phyloP scores from a whole-genome alignment of 2,329 filamentous ascomycete genomes.

The Fusarium tjaetaba region DNA sequence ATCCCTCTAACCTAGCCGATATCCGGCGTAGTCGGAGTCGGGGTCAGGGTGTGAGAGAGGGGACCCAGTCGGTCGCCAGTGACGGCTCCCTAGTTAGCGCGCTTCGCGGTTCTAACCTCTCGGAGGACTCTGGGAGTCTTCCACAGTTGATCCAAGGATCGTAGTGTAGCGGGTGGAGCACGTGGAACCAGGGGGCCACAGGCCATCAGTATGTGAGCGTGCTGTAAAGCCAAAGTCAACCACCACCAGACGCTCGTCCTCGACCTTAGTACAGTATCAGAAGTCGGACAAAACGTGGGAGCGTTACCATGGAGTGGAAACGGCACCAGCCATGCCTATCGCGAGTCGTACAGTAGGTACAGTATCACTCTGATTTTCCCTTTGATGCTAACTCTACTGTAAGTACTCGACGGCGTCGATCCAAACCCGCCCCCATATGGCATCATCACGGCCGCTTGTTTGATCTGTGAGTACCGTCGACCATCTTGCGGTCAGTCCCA shows the following conservation, averaged over 20 bases:
- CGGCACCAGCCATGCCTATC: constrained; percentile 13
- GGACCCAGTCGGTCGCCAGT: neutral
- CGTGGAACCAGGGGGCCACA: constrained; percentile 26
- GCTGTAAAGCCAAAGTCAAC: constrained; percentile 11
- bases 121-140: neutral
- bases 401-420: constrained; percentile 18
- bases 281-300: constrained; percentile 28
- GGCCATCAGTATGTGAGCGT: constrained; percentile 1
- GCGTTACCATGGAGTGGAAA: constrained; percentile 26
- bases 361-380: neutral
- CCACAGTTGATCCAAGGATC: constrained; percentile 6
- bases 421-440: constrained; percentile 17
- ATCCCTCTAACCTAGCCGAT: constrained; percentile 36
- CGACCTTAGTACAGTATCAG: constrained; percentile 17
- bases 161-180: constrained; percentile 28
- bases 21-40: constrained; percentile 34
- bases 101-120: constrained; percentile 1
- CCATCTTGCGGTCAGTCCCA: constrained; percentile 26
- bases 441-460: constrained; percentile 16
- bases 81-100: constrained; percentile 24
- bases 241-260: constrained; percentile 24
- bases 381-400: neutral
- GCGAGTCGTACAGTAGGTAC: constrained; percentile 11
- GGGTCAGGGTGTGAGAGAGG: constrained; percentile 5
- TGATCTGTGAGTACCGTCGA: constrained; percentile 8